phyloP scores from a whole-genome alignment of 148 eudicot species.

The Euryodendron excelsum region DNA sequence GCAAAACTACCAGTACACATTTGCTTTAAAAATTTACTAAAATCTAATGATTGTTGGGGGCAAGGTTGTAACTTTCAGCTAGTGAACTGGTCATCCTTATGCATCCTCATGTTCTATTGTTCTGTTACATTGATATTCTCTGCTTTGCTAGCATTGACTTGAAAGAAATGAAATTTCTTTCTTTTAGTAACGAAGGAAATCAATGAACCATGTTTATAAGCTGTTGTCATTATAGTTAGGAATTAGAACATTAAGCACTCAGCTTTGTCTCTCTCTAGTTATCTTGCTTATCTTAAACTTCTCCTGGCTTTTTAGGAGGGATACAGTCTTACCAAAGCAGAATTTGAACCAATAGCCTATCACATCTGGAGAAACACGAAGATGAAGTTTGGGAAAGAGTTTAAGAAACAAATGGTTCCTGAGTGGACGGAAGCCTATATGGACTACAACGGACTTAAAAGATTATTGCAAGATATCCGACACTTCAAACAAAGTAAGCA shows the following conservation, averaged over 20 bases:
- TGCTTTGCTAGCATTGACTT: not conserved
- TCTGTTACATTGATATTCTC: not conserved
- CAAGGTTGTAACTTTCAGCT: not conserved
- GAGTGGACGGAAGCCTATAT: conserved; percentile 83
- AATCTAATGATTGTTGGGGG: no score
- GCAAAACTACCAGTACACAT: not conserved
- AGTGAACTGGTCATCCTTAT: not conserved
- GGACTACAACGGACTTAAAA: conserved; percentile 65
- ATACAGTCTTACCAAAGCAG: not conserved
- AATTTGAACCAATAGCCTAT: not conserved
- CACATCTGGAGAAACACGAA: conserved; percentile 9
- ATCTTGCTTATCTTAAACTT: not conserved
- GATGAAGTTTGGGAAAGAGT: conserved; percentile 83
- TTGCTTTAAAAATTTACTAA: not conserved
- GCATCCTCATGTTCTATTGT: not conserved
- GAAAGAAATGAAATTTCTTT: not conserved
- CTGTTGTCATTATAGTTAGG: not conserved
- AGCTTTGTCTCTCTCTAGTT: not conserved
- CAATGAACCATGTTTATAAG: not conserved
- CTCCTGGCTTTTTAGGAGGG: not conserved
- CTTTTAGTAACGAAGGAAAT: not conserved
- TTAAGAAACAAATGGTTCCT: conserved; percentile 62
- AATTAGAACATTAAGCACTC: not conserved
- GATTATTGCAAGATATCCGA: conserved; percentile 41
- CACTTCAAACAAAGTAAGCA: conserved; percentile 27